These are phyloP conservation scores for Botrytis medusae DNA, from an alignment of 2,329 filamentous ascomycete genomes.

Conservation along the genomic window DNA sequence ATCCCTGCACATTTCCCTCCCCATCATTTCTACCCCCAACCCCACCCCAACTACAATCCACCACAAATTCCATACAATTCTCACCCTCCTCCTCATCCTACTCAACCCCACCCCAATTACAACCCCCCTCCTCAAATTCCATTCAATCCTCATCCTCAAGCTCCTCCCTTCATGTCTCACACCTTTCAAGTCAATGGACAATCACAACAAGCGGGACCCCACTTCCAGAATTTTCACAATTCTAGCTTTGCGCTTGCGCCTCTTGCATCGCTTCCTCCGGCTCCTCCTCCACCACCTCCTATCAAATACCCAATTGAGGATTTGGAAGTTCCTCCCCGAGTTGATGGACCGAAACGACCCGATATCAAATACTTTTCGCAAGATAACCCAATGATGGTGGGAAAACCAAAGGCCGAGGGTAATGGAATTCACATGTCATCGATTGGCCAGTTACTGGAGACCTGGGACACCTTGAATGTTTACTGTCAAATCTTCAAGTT, in stretches of 20 bases:
- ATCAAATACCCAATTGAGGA: constrained; percentile 97
- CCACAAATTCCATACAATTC: constrained; percentile 31
- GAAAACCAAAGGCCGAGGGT: constrained; percentile 48
- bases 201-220: constrained; percentile 37
- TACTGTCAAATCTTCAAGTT: constrained; percentile 92
- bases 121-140: constrained; percentile 27
- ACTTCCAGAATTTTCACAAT: constrained; percentile 45
- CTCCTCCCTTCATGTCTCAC: constrained; percentile 36
- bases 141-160: constrained; percentile 29
- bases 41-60: constrained; percentile 13
- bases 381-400: constrained; percentile 55
- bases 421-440: constrained; percentile 76
- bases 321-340: constrained; percentile 71
- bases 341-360: constrained; percentile 65
- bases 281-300: constrained; percentile 67
- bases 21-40: constrained; percentile 30
- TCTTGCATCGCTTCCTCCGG: constrained; percentile 49
- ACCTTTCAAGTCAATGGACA: constrained; percentile 39
- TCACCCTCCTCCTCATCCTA: constrained; percentile 26
- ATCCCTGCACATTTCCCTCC: constrained; percentile 24
- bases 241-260: constrained; percentile 48
- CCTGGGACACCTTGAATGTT: constrained; percentile 97
- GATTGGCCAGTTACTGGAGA: constrained; percentile 81
- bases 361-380: constrained; percentile 73
- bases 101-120: constrained; percentile 18